Base-by-base conservation (phyloP, 163 green algal genomes). In the Scenedesmus sp. region DNA sequence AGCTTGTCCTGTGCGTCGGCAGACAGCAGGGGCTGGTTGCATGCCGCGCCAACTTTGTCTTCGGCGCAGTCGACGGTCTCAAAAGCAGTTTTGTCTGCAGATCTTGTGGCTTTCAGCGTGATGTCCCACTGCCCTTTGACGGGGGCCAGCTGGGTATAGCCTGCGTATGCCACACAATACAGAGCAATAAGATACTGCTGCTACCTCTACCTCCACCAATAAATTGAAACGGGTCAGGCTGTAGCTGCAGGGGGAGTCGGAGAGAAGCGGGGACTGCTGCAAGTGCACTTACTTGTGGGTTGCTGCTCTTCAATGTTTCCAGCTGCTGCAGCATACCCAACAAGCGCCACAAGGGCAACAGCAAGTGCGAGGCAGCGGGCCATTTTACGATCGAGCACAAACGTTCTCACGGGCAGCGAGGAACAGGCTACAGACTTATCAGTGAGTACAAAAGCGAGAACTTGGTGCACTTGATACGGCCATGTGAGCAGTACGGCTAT, bases 1-100 rank as follows among this genome's bases (percentile, higher is more conserved):
- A 92, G 44, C 83, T 88, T 92, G 81, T 89, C 88, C n/a, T 85
- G 68, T 20, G 44, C 37, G 49, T 92, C 88, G 30, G 88, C 88
- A 59, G 13, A 46, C 0, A 92, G 70, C 40, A 89, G 81, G 1
- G 88, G 88, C 81, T 92, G 81, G 68, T 92, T 92, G 81, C 88
- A 92, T 37, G 61, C 44, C 30, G 81, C 81, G n/a, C 24, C 70
- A 35, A 86, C 1, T 22, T 44, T 68, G 81, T 40, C 22, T 0
- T 85, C 7, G 18, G 15, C 22, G 81, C 88, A 92, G 0, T 49
- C 59, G 30, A 65, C 35, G 9, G 88, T 43, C 42, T 46, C 30
- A n/a, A 87, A 88, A 2, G 44, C 80, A 20, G 35, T 42, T 44
- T 83, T 92, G 46, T 84, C 72, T 72, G 87, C 53, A 37, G 59